Percentiles rank a stretch among this genome's conserved stretches.
Evolutionary conservation across 2,329 filamentous ascomycete species (phyloP).

Genomic region (Botryotinia globosa): DNA sequence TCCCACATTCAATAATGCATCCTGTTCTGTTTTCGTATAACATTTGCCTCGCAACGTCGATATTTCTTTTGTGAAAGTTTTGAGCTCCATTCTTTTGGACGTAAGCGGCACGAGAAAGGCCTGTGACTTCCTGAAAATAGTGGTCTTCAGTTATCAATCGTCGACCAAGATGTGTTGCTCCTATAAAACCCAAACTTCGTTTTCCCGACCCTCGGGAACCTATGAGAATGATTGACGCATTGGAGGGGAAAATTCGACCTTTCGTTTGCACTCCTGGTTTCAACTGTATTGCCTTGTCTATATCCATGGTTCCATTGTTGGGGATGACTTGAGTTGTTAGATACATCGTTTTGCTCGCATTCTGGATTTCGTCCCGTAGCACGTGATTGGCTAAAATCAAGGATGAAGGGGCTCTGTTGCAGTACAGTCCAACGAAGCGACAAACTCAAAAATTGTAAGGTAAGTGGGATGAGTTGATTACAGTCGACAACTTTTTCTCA

Average conservation of each 20-base stretch:
- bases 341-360: slow-evolving; percentile 28
- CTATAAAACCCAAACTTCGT: slow-evolving; percentile 72
- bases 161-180: slow-evolving; percentile 66
- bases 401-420: not conserved
- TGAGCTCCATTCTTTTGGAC: slow-evolving; percentile 59
- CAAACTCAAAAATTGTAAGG: not conserved
- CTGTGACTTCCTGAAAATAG: slow-evolving; percentile 62
- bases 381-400: slow-evolving; percentile 16
- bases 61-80: slow-evolving; percentile 63
- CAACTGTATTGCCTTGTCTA: slow-evolving; percentile 26
- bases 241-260: slow-evolving; percentile 36
- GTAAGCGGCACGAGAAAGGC: slow-evolving; percentile 60
- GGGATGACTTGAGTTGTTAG: slow-evolving; percentile 31
- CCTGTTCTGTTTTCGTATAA: slow-evolving; percentile 57
- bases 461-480: not conserved
- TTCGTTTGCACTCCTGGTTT: slow-evolving; percentile 28
- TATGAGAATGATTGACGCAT: slow-evolving; percentile 70
- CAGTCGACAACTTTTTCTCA: not conserved
- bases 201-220: slow-evolving; percentile 74
- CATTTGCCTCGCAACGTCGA: slow-evolving; percentile 58
- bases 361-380: not conserved
- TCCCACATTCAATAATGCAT: slow-evolving; percentile 66
- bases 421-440: not conserved
- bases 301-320: slow-evolving; percentile 21
- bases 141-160: slow-evolving; percentile 68